These are phyloP conservation scores for Teunomyces kruisii DNA, from an alignment of 805 yeast genomes.

Conservation along the genomic window DNA sequence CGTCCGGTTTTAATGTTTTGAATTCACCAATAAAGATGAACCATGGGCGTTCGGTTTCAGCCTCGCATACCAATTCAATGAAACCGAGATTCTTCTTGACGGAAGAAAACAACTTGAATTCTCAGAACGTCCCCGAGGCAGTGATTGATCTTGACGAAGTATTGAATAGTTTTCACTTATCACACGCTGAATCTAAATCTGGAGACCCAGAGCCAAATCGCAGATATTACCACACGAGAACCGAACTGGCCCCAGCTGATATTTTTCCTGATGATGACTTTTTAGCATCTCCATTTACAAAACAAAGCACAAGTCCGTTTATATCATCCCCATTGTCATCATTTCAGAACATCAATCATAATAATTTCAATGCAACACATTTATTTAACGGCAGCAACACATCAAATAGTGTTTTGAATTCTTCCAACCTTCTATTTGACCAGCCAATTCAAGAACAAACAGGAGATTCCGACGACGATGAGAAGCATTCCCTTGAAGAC, in stretches of 20 bases:
- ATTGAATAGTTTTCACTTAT: constrained; percentile 24
- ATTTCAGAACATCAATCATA: constrained; percentile 2
- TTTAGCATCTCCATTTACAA: constrained; percentile 32
- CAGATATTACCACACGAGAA: constrained; percentile 10
- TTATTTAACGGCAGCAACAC: constrained; percentile 6
- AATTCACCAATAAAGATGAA: constrained; percentile 35
- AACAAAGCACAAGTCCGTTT: constrained; percentile 16
- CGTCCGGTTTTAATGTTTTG: constrained; percentile 14
- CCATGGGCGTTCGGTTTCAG: constrained; percentile 21
- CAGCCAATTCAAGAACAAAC: constrained; percentile 31
- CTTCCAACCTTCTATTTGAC: constrained; percentile 21
- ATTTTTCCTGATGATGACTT: constrained; percentile 23
- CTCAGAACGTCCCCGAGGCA: constrained; percentile 37
- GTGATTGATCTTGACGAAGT: constrained; percentile 42
- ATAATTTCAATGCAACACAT: constrained; percentile 2
- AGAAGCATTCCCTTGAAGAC: constrained; percentile 14
- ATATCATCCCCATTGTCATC: constrained; percentile 17
- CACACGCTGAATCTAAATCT: constrained; percentile 9
- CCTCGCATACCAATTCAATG: constrained; percentile 13
- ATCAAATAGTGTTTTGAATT: constrained; percentile 12
- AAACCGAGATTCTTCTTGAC: constrained; percentile 28
- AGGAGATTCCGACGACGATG: constrained; percentile 21
- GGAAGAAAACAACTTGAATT: constrained; percentile 26
- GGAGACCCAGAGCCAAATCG: constrained; percentile 13
- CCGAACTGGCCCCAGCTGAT: constrained; percentile 22